Evolutionary conservation across 225 moss, liverwort and hornwort genomes (phyloP).

Genomic region (Physcomitrellopsis africana): DNA sequence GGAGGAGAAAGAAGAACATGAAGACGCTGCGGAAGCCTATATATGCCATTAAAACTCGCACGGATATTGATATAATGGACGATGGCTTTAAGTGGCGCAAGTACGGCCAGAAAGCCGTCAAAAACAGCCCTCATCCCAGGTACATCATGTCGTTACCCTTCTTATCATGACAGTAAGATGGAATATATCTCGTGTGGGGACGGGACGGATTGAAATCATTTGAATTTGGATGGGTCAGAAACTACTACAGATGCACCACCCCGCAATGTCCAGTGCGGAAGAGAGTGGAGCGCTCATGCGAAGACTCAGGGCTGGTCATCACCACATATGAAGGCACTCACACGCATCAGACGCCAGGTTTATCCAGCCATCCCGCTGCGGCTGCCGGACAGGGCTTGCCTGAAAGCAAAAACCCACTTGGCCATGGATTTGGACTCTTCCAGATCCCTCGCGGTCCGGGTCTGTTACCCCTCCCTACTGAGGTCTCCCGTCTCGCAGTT

Average conservation of each 20-base stretch:
- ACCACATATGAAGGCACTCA: constrained; percentile 63
- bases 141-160: not conserved
- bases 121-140: constrained; percentile 60
- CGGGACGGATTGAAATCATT: not conserved
- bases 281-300: constrained; percentile 52
- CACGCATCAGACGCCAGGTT: constrained; percentile 43
- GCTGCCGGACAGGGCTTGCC: not conserved
- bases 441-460: constrained; percentile 10
- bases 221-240: constrained; percentile 38
- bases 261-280: constrained; percentile 54
- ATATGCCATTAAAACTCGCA: constrained; percentile 55
- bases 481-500: constrained; percentile 29
- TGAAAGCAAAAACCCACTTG: constrained; percentile 17
- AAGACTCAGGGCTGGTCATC: constrained; percentile 55
- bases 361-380: constrained; percentile 4
- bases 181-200: no score
- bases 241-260: constrained; percentile 59
- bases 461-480: constrained; percentile 19
- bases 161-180: no score
- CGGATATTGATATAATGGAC: constrained; percentile 62
- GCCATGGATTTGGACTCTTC: not conserved
- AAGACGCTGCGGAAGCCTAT: constrained; percentile 48
- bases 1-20: constrained; percentile 29
- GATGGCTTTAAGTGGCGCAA: constrained; percentile 67
- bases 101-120: constrained; percentile 57